Evolutionary conservation across 2,329 filamentous ascomycete species (phyloP).

Genomic region (Curvularia eragrostidis): DNA sequence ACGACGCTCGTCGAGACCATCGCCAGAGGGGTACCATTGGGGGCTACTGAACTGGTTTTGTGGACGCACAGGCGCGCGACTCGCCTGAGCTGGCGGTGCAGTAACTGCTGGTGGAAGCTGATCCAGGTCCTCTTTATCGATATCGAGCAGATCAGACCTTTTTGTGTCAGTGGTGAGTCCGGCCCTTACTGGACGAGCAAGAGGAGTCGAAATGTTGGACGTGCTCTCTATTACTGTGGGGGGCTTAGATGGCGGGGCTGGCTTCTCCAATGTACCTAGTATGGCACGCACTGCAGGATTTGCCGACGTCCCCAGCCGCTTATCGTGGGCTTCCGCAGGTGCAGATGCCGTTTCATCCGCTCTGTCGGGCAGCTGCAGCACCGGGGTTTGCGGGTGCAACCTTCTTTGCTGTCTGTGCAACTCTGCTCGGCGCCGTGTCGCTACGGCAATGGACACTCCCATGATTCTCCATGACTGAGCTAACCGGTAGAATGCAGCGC

Average conservation of each 20-base stretch:
- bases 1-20: slow-evolving; percentile 48
- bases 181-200: slow-evolving; percentile 54
- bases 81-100: slow-evolving; percentile 28
- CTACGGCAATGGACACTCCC: slow-evolving; percentile 58
- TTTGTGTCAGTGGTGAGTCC: slow-evolving; percentile 11
- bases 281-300: slow-evolving; percentile 47
- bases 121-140: slow-evolving; percentile 48
- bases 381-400: slow-evolving; percentile 30
- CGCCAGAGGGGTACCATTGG: slow-evolving; percentile 44
- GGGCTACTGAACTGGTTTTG: slow-evolving; percentile 37
- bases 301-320: slow-evolving; percentile 24
- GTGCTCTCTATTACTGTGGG: slow-evolving; percentile 55
- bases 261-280: slow-evolving; percentile 41
- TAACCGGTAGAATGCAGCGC: slow-evolving; percentile 57
- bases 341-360: slow-evolving; percentile 20
- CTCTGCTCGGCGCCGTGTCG: slow-evolving; percentile 53
- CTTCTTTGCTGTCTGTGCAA: slow-evolving; percentile 38
- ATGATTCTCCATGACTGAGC: slow-evolving; percentile 67
- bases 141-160: slow-evolving; percentile 39
- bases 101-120: slow-evolving; percentile 47
- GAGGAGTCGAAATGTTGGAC: slow-evolving; percentile 63
- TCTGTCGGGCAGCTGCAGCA: slow-evolving; percentile 17
- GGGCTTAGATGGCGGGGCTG: slow-evolving; percentile 32
- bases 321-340: slow-evolving; percentile 32
- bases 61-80: slow-evolving; percentile 18